phyloP scores from a whole-genome alignment of 768 basidiomycete species.

The Lactarius hengduanensis region DNA sequence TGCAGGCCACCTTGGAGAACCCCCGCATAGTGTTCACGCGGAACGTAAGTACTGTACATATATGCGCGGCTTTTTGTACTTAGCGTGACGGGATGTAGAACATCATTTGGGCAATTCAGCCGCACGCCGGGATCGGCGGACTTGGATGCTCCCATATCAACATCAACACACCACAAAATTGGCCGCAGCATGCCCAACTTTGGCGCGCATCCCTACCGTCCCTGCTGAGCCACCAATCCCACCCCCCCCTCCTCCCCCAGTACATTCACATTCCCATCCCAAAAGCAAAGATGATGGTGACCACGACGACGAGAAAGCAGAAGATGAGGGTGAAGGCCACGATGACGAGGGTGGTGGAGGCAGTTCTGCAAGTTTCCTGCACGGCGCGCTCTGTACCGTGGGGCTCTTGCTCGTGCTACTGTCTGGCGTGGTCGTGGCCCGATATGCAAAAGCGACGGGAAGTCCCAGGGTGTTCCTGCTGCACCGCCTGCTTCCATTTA shows the following conservation, averaged over 20 bases:
- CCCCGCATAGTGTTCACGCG: slow-evolving; percentile 22
- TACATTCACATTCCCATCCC: not conserved
- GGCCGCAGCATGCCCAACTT: slow-evolving; percentile 49
- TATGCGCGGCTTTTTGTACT: too few species aligned
- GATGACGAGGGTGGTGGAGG: not conserved
- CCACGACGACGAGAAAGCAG: not conserved
- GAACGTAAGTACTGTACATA: too few species aligned
- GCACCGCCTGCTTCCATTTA: slow-evolving; percentile 43
- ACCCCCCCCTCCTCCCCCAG: not conserved
- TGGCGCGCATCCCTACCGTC: slow-evolving; percentile 35
- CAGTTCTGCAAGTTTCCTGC: slow-evolving; percentile 43
- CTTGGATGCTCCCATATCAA: slow-evolving; percentile 38
- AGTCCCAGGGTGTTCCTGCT: slow-evolving; percentile 43
- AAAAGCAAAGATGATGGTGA: not conserved
- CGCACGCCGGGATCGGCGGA: slow-evolving; percentile 40
- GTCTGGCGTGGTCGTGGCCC: slow-evolving; percentile 51
- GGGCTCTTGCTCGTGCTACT: slow-evolving; percentile 61
- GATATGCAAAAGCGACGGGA: slow-evolving; percentile 49
- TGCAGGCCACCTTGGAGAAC: slow-evolving; percentile 3
- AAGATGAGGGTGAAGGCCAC: not conserved
- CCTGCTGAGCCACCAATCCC: slow-evolving; percentile 10
- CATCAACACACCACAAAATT: slow-evolving; percentile 44
- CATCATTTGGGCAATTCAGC: slow-evolving; percentile 61
- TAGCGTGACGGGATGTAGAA: slow-evolving; percentile 37
- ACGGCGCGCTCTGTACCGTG: slow-evolving; percentile 49